Evolutionary conservation across 495 filamentous ascomycete genomes (phyloP), one percentile per base, ranked within the genome.

Genomic region (Cercophora newfieldiana): DNA sequence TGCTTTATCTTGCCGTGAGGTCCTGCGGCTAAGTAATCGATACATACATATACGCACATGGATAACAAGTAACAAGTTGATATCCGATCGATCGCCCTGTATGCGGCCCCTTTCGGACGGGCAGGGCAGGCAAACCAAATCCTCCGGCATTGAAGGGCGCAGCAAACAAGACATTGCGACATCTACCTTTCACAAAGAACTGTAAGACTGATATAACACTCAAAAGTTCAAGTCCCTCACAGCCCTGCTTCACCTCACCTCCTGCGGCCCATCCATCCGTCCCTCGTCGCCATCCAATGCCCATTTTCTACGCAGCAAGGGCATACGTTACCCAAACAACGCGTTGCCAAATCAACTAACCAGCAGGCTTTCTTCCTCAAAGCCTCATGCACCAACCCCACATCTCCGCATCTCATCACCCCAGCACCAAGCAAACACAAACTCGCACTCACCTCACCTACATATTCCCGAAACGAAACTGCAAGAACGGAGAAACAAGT

Each of bases 221-320:
- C n/a, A n/a, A n/a, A n/a, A n/a, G n/a, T n/a, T n/a, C n/a, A n/a
- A n/a, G n/a, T n/a, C n/a, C n/a, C n/a, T n/a, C n/a, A n/a, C n/a
- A n/a, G n/a, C n/a, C n/a, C n/a, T n/a, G n/a, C n/a, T n/a, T n/a
- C n/a, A 0, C 1, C 0, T 31, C 1, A 14, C 29, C 57, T 31
- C 26, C 18, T 47, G 7, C 50, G 8, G 18, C 25, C n/a, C 51
- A 18, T 24, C 51, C 22, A 18, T 55, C 51, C 37, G 18, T 47
- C n/a, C n/a, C n/a, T n/a, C n/a, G n/a, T n/a, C n/a, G n/a, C n/a
- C 3, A 6, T 44, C 12, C 10, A 14, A 14, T 53, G 50, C 50
- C 50, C 24, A 53, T 53, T 53, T 53, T 22, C 50, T 53, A 53
- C 50, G 50, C 50, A 53, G n/a, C 50, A 22, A 14, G n/a, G 16